These are phyloP conservation scores for Colletotrichum sp. DNA, from an alignment of 2,329 filamentous ascomycete genomes.

Conservation along the genomic window DNA sequence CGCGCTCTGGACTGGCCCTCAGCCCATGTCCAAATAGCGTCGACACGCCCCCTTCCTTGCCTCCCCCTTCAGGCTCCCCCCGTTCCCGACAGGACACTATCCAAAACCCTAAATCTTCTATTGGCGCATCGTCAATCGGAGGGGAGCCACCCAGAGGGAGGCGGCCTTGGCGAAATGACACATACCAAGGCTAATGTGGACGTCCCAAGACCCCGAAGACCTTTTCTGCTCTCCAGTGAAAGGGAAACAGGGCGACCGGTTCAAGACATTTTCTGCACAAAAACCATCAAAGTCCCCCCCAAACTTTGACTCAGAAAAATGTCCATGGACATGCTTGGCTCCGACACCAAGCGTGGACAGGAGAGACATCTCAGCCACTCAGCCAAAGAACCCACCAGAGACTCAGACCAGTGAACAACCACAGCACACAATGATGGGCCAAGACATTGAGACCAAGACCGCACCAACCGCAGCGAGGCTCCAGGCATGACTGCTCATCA, in stretches of 20 bases:
- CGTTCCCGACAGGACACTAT: neutral
- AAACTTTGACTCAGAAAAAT: neutral
- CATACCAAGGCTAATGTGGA: constrained; percentile 5
- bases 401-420: neutral
- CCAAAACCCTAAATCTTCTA: neutral
- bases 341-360: neutral
- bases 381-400: neutral
- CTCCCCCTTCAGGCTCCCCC: neutral
- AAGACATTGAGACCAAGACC: neutral
- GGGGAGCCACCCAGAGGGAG: neutral
- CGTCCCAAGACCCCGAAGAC: neutral
- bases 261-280: neutral
- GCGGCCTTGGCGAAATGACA: constrained; percentile 13
- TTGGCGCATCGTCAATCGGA: constrained; percentile 2
- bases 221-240: neutral
- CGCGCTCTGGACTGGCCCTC: neutral
- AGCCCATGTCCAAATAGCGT: neutral
- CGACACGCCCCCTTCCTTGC: neutral
- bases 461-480: neutral
- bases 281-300: neutral
- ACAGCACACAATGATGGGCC: neutral
- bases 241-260: neutral
- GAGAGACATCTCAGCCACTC: neutral
- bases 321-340: neutral
- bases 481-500: neutral